Conservation (phyloP, 768 basidiomycete species). For the Piloderma croceum region DNA sequence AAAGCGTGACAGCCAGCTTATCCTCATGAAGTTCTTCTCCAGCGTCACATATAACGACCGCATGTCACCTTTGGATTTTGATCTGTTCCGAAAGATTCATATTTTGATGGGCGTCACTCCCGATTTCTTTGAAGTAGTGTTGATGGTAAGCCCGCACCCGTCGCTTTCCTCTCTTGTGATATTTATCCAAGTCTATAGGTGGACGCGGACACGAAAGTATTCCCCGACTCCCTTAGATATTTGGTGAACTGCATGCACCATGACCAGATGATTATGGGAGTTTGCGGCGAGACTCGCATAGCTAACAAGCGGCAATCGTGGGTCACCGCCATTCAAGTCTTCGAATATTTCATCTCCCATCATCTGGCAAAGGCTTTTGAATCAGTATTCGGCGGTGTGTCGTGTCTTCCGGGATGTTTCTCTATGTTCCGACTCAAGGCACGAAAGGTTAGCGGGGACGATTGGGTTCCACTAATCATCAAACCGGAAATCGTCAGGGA, state of each 20-base stretch:
- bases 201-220: constrained; percentile 96
- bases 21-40: constrained; percentile 99
- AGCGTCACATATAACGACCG: constrained; percentile 99
- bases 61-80: constrained; percentile 96
- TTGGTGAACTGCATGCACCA: constrained; percentile 99
- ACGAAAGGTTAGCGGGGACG: constrained; percentile 78
- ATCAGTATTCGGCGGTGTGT: constrained; percentile 98
- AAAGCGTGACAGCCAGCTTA: constrained; percentile 96
- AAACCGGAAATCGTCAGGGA: constrained; percentile 97
- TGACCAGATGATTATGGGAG: constrained; percentile 98
- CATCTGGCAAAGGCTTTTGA: constrained; percentile 98
- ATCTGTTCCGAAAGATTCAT: constrained; percentile 95
- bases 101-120: constrained; percentile 98
- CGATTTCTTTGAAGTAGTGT: constrained; percentile 93
- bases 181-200: constrained; percentile 51
- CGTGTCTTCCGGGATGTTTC: constrained; percentile 98
- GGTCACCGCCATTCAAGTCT: constrained; percentile 98
- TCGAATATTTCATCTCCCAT: constrained; percentile 98
- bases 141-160: constrained; percentile 69
- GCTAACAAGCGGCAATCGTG: constrained; percentile 97
- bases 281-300: constrained; percentile 97
- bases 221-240: constrained; percentile 81
- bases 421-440: constrained; percentile 99
- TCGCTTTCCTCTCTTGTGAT: not conserved
- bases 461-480: constrained; percentile 95